A percentile compares a stretch with the other conserved stretches of the same genome.
Conservation (phyloP, 352 stramenopile species). For the Nothophytophthora sp. region DNA sequence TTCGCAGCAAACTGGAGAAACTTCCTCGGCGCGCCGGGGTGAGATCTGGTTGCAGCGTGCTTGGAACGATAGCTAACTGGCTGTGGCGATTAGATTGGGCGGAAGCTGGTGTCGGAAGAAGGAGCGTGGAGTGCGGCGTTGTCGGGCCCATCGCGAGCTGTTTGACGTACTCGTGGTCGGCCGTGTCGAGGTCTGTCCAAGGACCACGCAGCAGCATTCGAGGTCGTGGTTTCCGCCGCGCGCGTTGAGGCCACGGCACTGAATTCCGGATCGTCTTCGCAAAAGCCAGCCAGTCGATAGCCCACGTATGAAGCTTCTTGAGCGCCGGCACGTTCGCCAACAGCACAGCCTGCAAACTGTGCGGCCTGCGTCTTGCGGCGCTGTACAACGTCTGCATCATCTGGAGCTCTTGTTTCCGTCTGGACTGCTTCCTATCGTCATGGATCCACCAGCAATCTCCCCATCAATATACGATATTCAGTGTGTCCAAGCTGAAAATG, state of each 20-base stretch:
- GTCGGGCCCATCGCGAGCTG: slow-evolving; percentile 23
- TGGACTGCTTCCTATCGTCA: slow-evolving; percentile 32
- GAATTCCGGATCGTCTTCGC: slow-evolving; percentile 14
- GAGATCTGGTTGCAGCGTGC: slow-evolving; percentile 28
- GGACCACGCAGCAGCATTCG: slow-evolving; percentile 18
- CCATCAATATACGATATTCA: no score
- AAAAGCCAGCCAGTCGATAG: slow-evolving; percentile 33
- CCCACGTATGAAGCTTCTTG: slow-evolving; percentile 29
- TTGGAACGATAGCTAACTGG: slow-evolving; percentile 8
- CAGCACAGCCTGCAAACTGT: slow-evolving; percentile 42
- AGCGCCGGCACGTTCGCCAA: slow-evolving; percentile 38
- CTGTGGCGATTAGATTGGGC: background rate
- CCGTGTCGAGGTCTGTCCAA: slow-evolving; percentile 49
- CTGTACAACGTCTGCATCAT: slow-evolving; percentile 46
- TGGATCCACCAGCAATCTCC: no score
- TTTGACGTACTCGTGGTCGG: slow-evolving; percentile 49
- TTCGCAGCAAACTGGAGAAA: slow-evolving; percentile 46
- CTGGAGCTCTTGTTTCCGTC: slow-evolving; percentile 46
- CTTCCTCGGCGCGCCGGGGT: slow-evolving; percentile 39
- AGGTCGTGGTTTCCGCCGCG: slow-evolving; percentile 20
- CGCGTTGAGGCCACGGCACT: slow-evolving; percentile 14
- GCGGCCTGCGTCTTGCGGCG: slow-evolving; percentile 37
- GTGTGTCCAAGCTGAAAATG: no score
- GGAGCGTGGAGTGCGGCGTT: slow-evolving; percentile 14
- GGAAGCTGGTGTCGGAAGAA: slow-evolving; percentile 3